Conservation (phyloP, 768 basidiomycete genomes). For the Agaricus sinodeliciosus region DNA sequence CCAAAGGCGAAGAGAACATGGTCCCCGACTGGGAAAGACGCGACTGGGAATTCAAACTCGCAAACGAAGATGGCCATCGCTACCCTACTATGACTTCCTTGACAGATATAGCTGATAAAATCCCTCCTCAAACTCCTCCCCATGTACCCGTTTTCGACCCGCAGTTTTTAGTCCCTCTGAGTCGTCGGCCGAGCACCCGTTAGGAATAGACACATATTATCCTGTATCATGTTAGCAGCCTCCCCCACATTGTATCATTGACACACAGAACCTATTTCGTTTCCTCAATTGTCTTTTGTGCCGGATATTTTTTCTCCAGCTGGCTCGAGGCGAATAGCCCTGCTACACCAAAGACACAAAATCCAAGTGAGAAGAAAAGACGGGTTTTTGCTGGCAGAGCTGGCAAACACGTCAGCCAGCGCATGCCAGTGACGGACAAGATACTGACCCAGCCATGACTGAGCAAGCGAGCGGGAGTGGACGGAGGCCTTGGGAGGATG, state of each 20-base stretch:
- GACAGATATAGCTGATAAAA: slow-evolving; percentile 30
- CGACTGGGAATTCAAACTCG: slow-evolving; percentile 50
- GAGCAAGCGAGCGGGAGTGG: slow-evolving; percentile 22
- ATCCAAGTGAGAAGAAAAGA: slow-evolving; percentile 40
- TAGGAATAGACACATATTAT: slow-evolving; percentile 1
- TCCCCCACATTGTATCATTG: not conserved
- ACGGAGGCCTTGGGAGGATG: not conserved
- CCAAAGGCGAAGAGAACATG: slow-evolving; percentile 41
- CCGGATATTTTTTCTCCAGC: slow-evolving; percentile 36
- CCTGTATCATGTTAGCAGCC: not conserved
- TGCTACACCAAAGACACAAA: slow-evolving; percentile 37
- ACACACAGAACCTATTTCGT: not conserved
- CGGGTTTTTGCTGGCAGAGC: slow-evolving; percentile 51
- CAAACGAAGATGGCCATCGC: slow-evolving; percentile 38
- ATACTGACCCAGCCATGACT: slow-evolving; percentile 32
- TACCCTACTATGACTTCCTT: slow-evolving; percentile 38
- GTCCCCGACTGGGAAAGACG: slow-evolving; percentile 59
- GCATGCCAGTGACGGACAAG: not conserved
- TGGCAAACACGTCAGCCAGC: slow-evolving; percentile 17
- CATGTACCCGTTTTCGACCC: not conserved
- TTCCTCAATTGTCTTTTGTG: slow-evolving; percentile 3
- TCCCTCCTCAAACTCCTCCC: not conserved
- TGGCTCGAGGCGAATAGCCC: slow-evolving; percentile 46
- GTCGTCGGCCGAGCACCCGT: not conserved
- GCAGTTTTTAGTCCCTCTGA: not conserved